phyloP scores from a whole-genome alignment of 176 grass and related monocot genomes.

The Microstegium vimineum region DNA sequence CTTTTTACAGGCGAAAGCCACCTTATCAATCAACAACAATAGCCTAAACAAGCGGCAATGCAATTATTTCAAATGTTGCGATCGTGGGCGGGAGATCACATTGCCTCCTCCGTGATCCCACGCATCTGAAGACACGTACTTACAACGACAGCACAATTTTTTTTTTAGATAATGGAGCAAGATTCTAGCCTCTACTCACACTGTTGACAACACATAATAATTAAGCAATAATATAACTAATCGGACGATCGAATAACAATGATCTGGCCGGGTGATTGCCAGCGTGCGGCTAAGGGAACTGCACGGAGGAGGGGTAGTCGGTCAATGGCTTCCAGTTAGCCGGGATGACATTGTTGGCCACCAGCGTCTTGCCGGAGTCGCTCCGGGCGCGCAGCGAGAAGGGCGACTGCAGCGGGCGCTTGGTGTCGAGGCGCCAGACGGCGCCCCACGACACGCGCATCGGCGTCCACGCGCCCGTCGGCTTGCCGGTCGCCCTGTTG shows the following conservation, averaged over 20 bases:
- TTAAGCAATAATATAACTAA: neutral
- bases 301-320: slow-evolving; percentile 47
- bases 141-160: too few relatives aligned
- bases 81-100: slow-evolving; percentile 41
- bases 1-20: too few relatives aligned
- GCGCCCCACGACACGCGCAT: slow-evolving; percentile 58
- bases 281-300: slow-evolving; percentile 36
- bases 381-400: slow-evolving; percentile 54
- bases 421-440: slow-evolving; percentile 59
- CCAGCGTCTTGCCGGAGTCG: slow-evolving; percentile 34
- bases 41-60: neutral
- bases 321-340: slow-evolving; percentile 41
- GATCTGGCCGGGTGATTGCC: too few relatives aligned
- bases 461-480: slow-evolving; percentile 36
- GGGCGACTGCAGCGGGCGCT: slow-evolving; percentile 34
- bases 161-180: too few relatives aligned
- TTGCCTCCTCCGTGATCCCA: slow-evolving; percentile 30
- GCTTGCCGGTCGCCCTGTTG: neutral
- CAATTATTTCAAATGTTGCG: neutral
- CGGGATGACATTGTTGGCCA: slow-evolving; percentile 55
- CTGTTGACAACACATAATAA: neutral
- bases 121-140: neutral
- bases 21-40: too few relatives aligned
- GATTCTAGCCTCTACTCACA: too few relatives aligned
- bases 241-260: neutral